Conservation (phyloP, 2,329 filamentous ascomycete species). For the Bretziella fagacearum region DNA sequence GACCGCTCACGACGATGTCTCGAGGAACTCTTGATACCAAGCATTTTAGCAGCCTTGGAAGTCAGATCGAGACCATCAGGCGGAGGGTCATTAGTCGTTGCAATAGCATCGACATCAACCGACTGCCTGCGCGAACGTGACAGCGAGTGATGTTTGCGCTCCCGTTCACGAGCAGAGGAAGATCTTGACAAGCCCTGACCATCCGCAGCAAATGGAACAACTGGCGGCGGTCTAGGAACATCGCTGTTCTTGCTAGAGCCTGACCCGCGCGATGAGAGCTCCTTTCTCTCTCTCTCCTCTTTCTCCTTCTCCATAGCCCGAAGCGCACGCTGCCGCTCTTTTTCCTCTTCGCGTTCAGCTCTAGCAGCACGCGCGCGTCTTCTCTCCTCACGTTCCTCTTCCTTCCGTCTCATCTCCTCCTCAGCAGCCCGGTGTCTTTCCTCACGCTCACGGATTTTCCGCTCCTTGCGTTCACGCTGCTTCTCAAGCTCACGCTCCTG, state of each 20-base stretch:
- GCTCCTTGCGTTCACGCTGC: conserved; percentile 9
- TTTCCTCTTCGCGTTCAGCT: conserved; percentile 10
- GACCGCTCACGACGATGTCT: conserved; percentile 10
- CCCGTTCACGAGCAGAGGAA: conserved; percentile 41
- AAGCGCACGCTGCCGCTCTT: conserved; percentile 9
- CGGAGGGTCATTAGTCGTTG: not conserved
- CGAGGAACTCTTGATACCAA: conserved; percentile 36
- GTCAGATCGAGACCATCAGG: conserved; percentile 4
- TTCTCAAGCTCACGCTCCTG: conserved; percentile 29
- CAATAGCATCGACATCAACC: conserved; percentile 31
- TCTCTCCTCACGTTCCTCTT: conserved; percentile 10
- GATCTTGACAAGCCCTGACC: conserved; percentile 42
- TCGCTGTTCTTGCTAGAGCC: conserved; percentile 24
- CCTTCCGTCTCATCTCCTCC: conserved; percentile 8
- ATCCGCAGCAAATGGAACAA: conserved; percentile 28
- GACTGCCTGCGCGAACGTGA: conserved; percentile 51
- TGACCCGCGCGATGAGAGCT: conserved; percentile 14
- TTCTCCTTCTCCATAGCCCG: conserved; percentile 43
- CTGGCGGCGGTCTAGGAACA: conserved; percentile 36
- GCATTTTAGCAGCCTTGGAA: conserved; percentile 62
- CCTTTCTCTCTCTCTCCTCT: conserved; percentile 29
- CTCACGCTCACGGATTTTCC: conserved; percentile 6
- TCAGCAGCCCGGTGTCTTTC: conserved; percentile 29
- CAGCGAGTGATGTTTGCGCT: conserved; percentile 39
- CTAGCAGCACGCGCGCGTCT: conserved; percentile 1